Evolutionary conservation across 768 basidiomycete species (phyloP), one percentile per base, ranked within the genome.

Genomic region (Trametes elegans): DNA sequence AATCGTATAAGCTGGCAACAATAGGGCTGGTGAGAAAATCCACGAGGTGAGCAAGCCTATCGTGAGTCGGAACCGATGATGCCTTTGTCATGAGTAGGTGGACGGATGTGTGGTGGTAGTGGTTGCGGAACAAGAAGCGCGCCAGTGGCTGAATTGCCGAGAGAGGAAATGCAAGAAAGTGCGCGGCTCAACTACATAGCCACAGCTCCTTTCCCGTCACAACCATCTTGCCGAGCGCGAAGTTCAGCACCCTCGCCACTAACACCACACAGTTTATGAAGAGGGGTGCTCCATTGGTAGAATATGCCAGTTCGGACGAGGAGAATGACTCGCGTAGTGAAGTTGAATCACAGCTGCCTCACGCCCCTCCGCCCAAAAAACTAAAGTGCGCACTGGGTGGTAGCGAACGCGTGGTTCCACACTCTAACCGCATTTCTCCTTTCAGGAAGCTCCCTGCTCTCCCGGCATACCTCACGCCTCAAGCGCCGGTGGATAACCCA

Each of bases 401-500:
- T n/a, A n/a, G n/a, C n/a, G n/a, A n/a, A n/a, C n/a, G n/a, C n/a
- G n/a, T n/a, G n/a, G n/a, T n/a, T n/a, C n/a, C n/a, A 18, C 8
- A 9, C 2, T 35, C 24, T n/a, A n/a, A 31, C 13, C 34, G 26
- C 16, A 36, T 14, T 23, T 8, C n/a, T 32, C n/a, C n/a, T n/a
- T n/a, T n/a, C 49, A 69, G 68, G 23, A 90, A 81, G 67, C 73
- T 90, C 2, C 89, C 89, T 0, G 52, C 75, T 16, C 74, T 90
- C 23, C 73, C 85, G 0, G 61, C 77, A 16, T 74, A 76, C 31
- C 66, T 91, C 42, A 64, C 71, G 2, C 63, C 74, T 4, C 65
- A 77, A 39, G 68, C 62, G 1, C 90, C 87, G 0, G 66, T 80
- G 5, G 90, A 94, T 66, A 74, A 91, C 63, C 93, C 93, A 2